These are phyloP conservation scores for Metarhizium robertsii DNA, from an alignment of 2,329 filamentous ascomycete genomes.

Conservation along the genomic window DNA sequence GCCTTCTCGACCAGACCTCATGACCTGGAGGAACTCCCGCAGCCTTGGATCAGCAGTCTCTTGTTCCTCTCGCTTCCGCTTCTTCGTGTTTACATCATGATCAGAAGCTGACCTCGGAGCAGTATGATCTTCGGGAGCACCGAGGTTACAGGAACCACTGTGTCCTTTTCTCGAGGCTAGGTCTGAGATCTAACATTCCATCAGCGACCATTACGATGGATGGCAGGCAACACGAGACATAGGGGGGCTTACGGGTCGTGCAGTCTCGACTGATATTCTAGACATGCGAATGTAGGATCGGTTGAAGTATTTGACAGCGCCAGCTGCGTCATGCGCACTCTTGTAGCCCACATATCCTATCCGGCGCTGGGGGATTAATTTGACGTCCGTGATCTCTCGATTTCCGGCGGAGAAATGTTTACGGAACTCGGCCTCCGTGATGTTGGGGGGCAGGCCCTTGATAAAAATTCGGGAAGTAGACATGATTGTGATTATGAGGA, in stretches of 20 bases:
- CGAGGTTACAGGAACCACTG: constrained; percentile 15
- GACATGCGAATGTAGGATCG: constrained; percentile 93
- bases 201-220: constrained; percentile 17
- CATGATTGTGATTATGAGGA: constrained; percentile 23
- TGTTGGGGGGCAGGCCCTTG: constrained; percentile 74
- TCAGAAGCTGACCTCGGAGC: constrained; percentile 10
- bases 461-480: constrained; percentile 66
- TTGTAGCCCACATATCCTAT: constrained; percentile 97
- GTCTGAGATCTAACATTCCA: constrained; percentile 37
- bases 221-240: constrained; percentile 8
- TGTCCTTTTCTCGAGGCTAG: constrained; percentile 23
- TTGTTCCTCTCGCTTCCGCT: constrained; percentile 55
- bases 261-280: constrained; percentile 81
- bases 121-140: constrained; percentile 8
- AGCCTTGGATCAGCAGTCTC: constrained; percentile 67
- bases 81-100: constrained; percentile 40
- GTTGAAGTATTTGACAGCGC: constrained; percentile 92
- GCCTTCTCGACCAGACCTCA: constrained; percentile 46
- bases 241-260: constrained; percentile 55
- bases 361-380: constrained; percentile 78
- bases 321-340: constrained; percentile 65
- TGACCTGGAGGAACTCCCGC: constrained; percentile 76
- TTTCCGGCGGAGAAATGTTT: constrained; percentile 75
- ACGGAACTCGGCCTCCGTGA: constrained; percentile 75
- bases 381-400: constrained; percentile 77